Evolutionary conservation across 2,329 filamentous ascomycete genomes (phyloP), one percentile per base, ranked within the genome.

Genomic region (Penicillium sp.): DNA sequence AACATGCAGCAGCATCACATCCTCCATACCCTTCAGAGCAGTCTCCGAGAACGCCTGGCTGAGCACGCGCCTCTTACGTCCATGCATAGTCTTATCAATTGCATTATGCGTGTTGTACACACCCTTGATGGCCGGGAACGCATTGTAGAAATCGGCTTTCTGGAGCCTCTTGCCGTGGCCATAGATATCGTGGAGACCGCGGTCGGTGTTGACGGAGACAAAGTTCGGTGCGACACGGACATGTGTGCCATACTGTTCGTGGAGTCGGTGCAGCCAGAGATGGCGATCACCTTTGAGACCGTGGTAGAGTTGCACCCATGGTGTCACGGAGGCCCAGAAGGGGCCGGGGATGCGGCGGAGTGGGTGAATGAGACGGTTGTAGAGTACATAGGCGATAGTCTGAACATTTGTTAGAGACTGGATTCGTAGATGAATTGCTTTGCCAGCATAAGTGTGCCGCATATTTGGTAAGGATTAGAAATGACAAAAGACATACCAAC

Each of bases 161-260:
- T 75, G 70, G n/a, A 79, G 63, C 1, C 70, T 67, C 59, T 78
- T 79, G 5, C 76, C 75, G 46, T 78, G 75, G 1, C 76, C 75
- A 57, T 79, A 79, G 55, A 79, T 79, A 49, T 78, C 76, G 59
- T 75, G 71, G 5, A 76, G 64, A 4, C 89, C 89, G 7, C 84
- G 83, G 62, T 84, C 84, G 57, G 87, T 88, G 81, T 95, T 94
- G 79, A 96, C 86, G 0, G 88, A 91, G 45, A 96, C 79, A 62
- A 85, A 86, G 75, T 92, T 92, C 48, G 92, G 92, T 0, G 89
- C 90, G 66, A 89, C 91, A 30, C 92, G 89, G n/a, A 94, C 89
- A 54, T 87, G 70, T 16, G 62, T 69, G 5, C 90, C 90, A 70
- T 96, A 93, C 71, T 84, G 83, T 67, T 88, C 79, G 74, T 96